Base-by-base conservation (phyloP, 768 basidiomycete species). In the Rhizopogon roseolus region DNA sequence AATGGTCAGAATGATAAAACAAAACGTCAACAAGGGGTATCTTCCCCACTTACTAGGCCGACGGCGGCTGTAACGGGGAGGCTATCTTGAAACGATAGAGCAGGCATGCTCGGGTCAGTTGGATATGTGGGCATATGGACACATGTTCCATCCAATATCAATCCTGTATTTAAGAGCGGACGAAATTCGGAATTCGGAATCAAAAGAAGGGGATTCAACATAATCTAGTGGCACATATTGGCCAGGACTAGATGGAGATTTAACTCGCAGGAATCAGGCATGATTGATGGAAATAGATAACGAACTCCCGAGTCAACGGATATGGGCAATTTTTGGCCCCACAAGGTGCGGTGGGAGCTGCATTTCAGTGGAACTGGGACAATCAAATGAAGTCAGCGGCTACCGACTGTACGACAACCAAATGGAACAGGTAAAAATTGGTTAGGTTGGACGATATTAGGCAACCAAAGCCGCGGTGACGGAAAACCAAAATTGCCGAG, bases 391-490 rank as follows among this genome's bases (percentile, higher is more conserved):
- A 66, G 60, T 38, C 49, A 49, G 58, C 53, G 52, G 53, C 52
- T 52, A 36, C 54, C 63, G 55, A 61, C 52, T 49, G 51, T 59
- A 61, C 68, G 61, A 68, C 66, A 62, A 64, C 44, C 22, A 22
- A 45, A 19, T 70, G 60, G 57, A 66, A 61, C 46, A 57, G 62
- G 64, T 45, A 67, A 68, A 62, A 52, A 66, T 68, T 68, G 66
- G 68, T 54, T 68, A 57, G 49, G 57, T 45, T 50, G 54, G 36
- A 48, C 54, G 59, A 49, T 56, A 68, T 60, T 64, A 67, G 60
- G 62, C 64, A 64, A 69, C 65, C 64, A 66, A 71, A 60, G 60
- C 69, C 69, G 62, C 69, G 68, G 68, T 71, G 64, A 69, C 69
- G 69, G 67, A 56, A 69, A 57, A 38, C 51, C 57, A 64, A 36